Base-by-base conservation (phyloP, 192 early-diverging fungal species). In the Coemansia sp. region DNA sequence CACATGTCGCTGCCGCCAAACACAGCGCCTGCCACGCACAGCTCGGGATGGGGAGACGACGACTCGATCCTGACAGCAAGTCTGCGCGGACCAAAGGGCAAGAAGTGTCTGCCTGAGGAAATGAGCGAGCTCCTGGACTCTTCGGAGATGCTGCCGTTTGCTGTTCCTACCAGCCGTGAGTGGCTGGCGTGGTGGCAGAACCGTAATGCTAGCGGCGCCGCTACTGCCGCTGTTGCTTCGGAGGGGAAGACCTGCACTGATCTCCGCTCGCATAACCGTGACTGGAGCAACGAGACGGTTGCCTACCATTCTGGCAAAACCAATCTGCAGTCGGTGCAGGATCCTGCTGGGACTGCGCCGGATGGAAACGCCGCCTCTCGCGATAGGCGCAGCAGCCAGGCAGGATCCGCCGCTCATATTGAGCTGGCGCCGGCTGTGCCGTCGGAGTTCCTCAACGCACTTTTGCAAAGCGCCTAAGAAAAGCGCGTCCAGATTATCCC, bases 131-230 rank as follows among this genome's bases (percentile, higher is more conserved):
- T 86, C 52, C 68, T 84, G 21, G 88, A 89, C 57, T 78, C 87
- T 0, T 63, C 64, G 9, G 86, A 84, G 52, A 71, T 85, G 57
- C 58, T 87, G 40, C 87, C 88, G 61, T 89, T 89, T 71, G 83
- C 87, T 9, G 77, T 89, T 43, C 88, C 88, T 3, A 89, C 87
- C 1, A 81, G 84, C 54, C 79, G 78, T 50, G 81, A 84, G 50
- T 77, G 78, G 77, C 68, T 75, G 43, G 16, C 63, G 39, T 84
- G 83, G 83, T 84, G 83, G 83, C 68, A 68, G 63, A 52, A 38
- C 39, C 13, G 39, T 16, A 59, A 38, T 38, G 5, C 57, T 6
- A 59, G 61, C 16, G 64, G 62, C 1, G 58, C 42, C 7, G 11
- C 61, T n/a, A 12, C 44, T 10, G 15, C 44, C 40, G 21, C 62